Conservation (phyloP, 2,329 filamentous ascomycete species). For the Aspergillus sp. region DNA sequence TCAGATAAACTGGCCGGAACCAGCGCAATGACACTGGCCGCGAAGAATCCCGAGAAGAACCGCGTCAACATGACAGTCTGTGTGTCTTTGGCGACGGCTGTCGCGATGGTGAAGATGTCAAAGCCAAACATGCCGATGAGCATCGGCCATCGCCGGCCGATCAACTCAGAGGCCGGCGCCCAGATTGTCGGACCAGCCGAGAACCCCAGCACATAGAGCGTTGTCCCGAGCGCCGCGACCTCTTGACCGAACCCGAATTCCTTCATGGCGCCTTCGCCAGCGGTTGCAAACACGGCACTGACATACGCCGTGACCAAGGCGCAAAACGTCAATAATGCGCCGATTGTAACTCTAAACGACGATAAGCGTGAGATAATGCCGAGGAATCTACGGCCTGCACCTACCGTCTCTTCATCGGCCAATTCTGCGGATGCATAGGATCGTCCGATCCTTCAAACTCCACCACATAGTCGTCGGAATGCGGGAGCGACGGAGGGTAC, state of each 20-base stretch:
- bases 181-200: conserved; percentile 59
- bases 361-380: not conserved
- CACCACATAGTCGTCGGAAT: conserved; percentile 53
- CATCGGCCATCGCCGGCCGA: conserved; percentile 53
- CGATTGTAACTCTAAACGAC: conserved; percentile 14
- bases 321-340: conserved; percentile 15
- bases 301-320: conserved; percentile 46
- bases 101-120: conserved; percentile 44
- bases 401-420: conserved; percentile 29
- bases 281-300: conserved; percentile 64
- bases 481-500: conserved; percentile 43
- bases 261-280: conserved; percentile 52
- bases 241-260: conserved; percentile 44
- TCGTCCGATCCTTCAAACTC: conserved; percentile 53
- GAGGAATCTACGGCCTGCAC: too few species aligned
- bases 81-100: conserved; percentile 38
- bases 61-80: conserved; percentile 38
- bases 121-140: conserved; percentile 40
- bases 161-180: conserved; percentile 60
- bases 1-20: conserved; percentile 44
- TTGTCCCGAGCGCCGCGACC: conserved; percentile 44
- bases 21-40: conserved; percentile 37
- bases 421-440: conserved; percentile 53
- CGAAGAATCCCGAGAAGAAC: conserved; percentile 46
- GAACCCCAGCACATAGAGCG: conserved; percentile 49